Evolutionary conservation across 2,329 filamentous ascomycete genomes (phyloP), one percentile per base, ranked within the genome.

Genomic region (Emericellopsis atlantica): DNA sequence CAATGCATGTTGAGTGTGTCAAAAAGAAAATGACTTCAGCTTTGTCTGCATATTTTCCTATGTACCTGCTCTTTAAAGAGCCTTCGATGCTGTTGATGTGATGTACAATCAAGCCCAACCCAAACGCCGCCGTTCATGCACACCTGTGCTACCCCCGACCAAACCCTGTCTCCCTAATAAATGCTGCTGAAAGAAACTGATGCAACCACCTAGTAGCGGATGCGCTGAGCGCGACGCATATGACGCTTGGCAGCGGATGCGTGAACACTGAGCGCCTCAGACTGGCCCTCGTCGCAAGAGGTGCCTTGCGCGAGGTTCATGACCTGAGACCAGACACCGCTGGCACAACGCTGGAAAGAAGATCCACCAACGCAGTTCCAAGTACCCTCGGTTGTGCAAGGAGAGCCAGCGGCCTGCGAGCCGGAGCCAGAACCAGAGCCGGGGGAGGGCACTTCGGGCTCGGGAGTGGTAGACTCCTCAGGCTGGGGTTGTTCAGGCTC

Each of bases 261-360:
- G 0, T 33, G 40, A 48, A 73, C 61, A 16, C 53, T 55, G 24
- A 74, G 54, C 0, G 55, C 46, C 6, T 54, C 48, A 2, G 59
- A 56, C 43, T 69, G 54, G 0, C 72, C 72, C 0, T 49, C 40
- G 2, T 51, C 50, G 53, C 73, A 77, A 0, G 43, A 48, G 0
- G 68, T 70, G 1, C 73, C 73, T 0, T 54, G 49, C 0, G 73
- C 64, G 11, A 76, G 49, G 0, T 46, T 34, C 44, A 64, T 61
- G 2, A 54, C 42, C 0, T 56, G 49, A 3, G 70, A 70, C 73
- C 73, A 77, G 0, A 47, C 32, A 8, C 73, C 72, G 3, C 64
- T 67, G 7, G 64, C 73, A 43, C 73, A 77, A 37, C 70, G 70
- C 54, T 76, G 72, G 65, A 65, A 77, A 0, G 64, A 62, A 1